phyloP scores from a whole-genome alignment of 2,329 filamentous ascomycete genomes.

The Aureobasidium subglaciale region DNA sequence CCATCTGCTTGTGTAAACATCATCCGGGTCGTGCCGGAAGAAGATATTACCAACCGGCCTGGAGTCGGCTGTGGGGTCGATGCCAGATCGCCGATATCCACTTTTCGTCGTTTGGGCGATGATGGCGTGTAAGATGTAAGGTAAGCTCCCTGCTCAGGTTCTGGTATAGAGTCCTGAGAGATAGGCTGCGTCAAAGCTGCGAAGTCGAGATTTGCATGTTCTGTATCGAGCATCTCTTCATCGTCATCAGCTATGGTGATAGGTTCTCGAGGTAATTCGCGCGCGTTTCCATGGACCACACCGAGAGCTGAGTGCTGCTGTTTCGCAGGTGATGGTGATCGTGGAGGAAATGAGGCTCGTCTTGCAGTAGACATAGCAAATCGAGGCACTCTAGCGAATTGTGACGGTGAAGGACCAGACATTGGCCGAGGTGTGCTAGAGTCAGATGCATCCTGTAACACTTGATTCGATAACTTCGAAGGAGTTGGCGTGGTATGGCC shows the following conservation, averaged over 20 bases:
- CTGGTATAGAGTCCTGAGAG: background rate
- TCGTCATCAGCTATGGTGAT: conserved; percentile 6
- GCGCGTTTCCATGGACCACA: conserved; percentile 1
- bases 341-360: background rate
- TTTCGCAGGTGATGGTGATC: conserved; percentile 5
- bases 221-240: conserved; percentile 26
- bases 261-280: conserved; percentile 25
- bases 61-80: conserved; percentile 14
- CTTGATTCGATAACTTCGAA: background rate
- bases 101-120: conserved; percentile 26
- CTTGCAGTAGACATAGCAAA: conserved; percentile 1
- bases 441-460: background rate
- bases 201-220: conserved; percentile 16
- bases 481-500: background rate
- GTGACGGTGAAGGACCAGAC: conserved; percentile 2
- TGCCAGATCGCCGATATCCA: conserved; percentile 16
- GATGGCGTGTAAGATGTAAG: conserved; percentile 19
- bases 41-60: conserved; percentile 12
- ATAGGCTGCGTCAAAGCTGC: conserved; percentile 15
- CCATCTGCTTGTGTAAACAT: background rate
- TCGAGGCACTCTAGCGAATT: conserved; percentile 7
- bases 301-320: background rate
- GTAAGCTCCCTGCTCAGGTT: background rate
- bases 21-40: background rate
- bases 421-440: background rate